Evolutionary conservation across 306 rosid genomes (phyloP), one percentile per base, ranked within the genome.

Genomic region (Cicer cuneatum): DNA sequence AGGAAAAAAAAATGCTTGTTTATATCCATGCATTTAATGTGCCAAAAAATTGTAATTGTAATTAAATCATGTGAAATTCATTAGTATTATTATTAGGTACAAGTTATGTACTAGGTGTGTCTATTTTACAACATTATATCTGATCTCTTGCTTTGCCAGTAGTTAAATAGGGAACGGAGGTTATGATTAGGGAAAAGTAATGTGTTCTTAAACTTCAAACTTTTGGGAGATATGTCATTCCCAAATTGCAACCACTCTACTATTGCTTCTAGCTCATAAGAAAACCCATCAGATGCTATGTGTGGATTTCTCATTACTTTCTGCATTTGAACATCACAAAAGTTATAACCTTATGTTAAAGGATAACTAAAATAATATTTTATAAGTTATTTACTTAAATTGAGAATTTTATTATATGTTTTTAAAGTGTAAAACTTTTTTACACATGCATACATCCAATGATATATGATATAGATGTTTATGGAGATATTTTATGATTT

Each of bases 291-390:
- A 0, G 90, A 90, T 5, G 93, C 97, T 57, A 93, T 78, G 35
- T 87, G 88, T 81, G 98, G 98, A 33, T 88, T 87, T 81, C 77
- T 85, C 97, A 90, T 93, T 53, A 90, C 85, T 7, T 85, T 91
- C 98, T 93, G 83, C 86, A 83, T 0, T 0, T 59, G 49, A 78
- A 35, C 77, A 35, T 21, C 45, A 40, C 59, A 21, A 61, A 24
- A 45, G 15, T 19, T 33, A 52, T 10, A 14, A 58, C 48, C 7
- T 61, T 61, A 19, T 4, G 37, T 54, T 19, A 5, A 54, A 54
- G 14, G n/a, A 3, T 19, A 54, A 54, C 61, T 37, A 9, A 19
- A 54, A 19, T 1, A 29, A 29, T 29, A 29, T 29, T 29, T 29
- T 29, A 29, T 29, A 29, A 29, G 35, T 29, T 29, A 29, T 29